Conservation (phyloP, 2,329 filamentous ascomycete genomes). For the Pseudogymnoascus sp. region DNA sequence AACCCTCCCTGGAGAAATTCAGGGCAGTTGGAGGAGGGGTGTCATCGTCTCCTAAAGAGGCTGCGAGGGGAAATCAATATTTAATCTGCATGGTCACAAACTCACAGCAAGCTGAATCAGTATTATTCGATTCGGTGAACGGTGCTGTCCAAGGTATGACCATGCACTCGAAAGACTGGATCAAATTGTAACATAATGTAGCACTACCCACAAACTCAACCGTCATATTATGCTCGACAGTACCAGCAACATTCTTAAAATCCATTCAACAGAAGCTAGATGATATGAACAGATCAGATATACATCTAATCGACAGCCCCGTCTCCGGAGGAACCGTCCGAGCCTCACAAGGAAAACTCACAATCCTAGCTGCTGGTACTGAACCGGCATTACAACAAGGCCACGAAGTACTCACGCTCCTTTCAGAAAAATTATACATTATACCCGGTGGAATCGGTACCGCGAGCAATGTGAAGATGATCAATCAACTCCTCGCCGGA, state of each 20-base stretch:
- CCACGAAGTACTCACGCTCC: constrained; percentile 51
- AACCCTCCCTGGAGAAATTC: constrained; percentile 60
- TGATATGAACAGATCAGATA: constrained; percentile 50
- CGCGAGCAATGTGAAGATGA: constrained; percentile 55
- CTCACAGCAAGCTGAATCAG: constrained; percentile 58
- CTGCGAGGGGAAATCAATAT: constrained; percentile 51
- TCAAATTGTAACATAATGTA: not conserved
- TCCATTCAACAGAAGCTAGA: constrained; percentile 51
- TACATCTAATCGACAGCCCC: constrained; percentile 62
- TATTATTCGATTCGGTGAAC: constrained; percentile 52
- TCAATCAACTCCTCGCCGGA: constrained; percentile 56
- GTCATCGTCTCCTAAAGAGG: constrained; percentile 52
- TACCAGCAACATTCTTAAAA: constrained; percentile 58
- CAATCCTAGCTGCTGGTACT: constrained; percentile 64
- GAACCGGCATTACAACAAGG: constrained; percentile 50
- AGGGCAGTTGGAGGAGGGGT: constrained; percentile 52
- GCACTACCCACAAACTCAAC: constrained; percentile 46
- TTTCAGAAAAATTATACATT: constrained; percentile 59
- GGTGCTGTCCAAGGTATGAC: constrained; percentile 38
- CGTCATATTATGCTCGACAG: constrained; percentile 62
- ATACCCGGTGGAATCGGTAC: constrained; percentile 54
- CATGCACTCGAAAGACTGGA: constrained; percentile 17
- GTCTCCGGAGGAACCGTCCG: constrained; percentile 65
- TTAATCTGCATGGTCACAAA: constrained; percentile 73
- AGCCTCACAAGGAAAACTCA: constrained; percentile 64